phyloP scores from a whole-genome alignment of 2,329 filamentous ascomycete species.

The Chaetoscypha palmicola region DNA sequence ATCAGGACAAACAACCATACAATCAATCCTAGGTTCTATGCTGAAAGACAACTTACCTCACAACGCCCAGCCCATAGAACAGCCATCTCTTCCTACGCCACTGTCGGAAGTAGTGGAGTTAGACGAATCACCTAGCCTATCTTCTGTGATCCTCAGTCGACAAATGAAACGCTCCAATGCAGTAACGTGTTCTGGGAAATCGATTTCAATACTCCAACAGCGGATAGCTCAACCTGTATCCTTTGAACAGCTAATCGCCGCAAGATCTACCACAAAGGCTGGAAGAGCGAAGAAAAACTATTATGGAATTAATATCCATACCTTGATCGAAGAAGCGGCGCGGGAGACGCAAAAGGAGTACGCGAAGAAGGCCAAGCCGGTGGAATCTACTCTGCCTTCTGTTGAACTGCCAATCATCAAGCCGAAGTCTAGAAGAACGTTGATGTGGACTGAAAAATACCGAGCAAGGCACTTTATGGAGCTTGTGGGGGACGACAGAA shows the following conservation, averaged over 20 bases:
- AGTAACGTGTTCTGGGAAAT: conserved; percentile 41
- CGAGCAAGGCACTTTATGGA: conserved; percentile 87
- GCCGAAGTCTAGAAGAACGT: conserved; percentile 33
- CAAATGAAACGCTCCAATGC: conserved; percentile 19
- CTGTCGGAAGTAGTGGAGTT: neutral
- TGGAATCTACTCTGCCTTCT: conserved; percentile 32
- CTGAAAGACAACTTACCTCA: neutral
- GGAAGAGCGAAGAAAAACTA: conserved; percentile 68
- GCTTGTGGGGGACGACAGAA: conserved; percentile 87
- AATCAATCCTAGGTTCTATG: conserved; percentile 5
- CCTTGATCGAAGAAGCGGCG: conserved; percentile 65
- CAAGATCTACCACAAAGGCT: conserved; percentile 58
- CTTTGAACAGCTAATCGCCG: conserved; percentile 62
- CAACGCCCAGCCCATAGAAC: neutral
- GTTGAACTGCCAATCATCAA: conserved; percentile 32
- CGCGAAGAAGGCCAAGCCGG: conserved; percentile 38
- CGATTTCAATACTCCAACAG: conserved; percentile 49
- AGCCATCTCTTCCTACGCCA: conserved; percentile 1
- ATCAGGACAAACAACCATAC: conserved; percentile 1
- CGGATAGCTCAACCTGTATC: conserved; percentile 40
- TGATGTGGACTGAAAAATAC: conserved; percentile 97
- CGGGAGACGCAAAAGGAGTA: conserved; percentile 35
- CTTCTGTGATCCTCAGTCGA: conserved; percentile 19
- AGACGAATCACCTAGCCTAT: conserved; percentile 10
- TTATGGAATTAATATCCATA: conserved; percentile 89